Evolutionary conservation across 2,329 filamentous ascomycete species (phyloP), one percentile per base, ranked within the genome.

Genomic region (Didymella glomerata): DNA sequence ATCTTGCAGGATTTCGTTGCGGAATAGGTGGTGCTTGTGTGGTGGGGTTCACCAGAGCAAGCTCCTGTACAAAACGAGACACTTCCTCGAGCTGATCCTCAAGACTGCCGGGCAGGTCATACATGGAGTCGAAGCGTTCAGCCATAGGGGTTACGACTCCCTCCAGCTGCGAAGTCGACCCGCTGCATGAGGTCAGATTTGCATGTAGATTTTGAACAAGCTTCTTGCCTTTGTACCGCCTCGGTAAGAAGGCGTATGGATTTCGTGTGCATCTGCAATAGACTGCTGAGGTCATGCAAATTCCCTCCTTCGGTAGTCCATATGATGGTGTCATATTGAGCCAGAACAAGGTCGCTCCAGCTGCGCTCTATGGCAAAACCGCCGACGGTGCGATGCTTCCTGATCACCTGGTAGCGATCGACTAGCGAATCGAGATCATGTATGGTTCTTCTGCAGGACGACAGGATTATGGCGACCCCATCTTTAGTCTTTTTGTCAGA

Each of bases 241-340:
- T 81, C 76, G 62, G 74, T 77, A 2, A 76, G 74, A 32, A 79
- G 57, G 9, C 71, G 71, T 48, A 80, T 77, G 13, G 77, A 77
- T 58, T 69, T 75, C 20, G 75, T 75, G 57, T 82, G 79, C 74
- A 80, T 77, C 27, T 78, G 74, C 9, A 82, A 66, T 63, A 81
- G 70, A 55, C 76, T 69, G 45, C 74, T 70, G 50, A 83, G 63
- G 22, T 76, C 69, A 11, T 73, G 67, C 22, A 83, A 76, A 48
- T 71, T 70, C 1, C 80, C 80, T 13, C 78, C 79, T 27, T 81
- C 78, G 1, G 76, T 74, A 2, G 80, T 82, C 80, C 81, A 82
- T 57, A 76, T 75, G 67, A 82, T 75, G 5, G 74, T 77, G 54
- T 76, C 76, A 65, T 79, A 80, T 58, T 78, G 76, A 5, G 74